Evolutionary conservation across 306 rosid genomes (phyloP), one percentile per base, ranked within the genome.

Genomic region (Datisca glomerata): DNA sequence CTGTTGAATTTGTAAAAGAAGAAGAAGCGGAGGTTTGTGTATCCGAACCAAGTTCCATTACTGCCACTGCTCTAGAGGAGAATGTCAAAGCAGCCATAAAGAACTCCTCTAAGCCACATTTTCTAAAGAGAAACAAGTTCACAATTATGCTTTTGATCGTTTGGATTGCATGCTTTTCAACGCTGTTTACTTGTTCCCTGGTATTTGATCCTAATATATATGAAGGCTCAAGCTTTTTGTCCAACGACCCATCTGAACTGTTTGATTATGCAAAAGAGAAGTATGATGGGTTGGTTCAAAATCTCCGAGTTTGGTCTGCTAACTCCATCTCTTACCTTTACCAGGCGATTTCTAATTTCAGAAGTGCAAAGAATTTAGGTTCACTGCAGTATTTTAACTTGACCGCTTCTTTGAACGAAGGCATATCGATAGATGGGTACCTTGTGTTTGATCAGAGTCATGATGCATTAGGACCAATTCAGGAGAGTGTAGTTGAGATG

Each of bases 371-470:
- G 49, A 24, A 10, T 25, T 20, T 14, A 38, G n/a, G n/a, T 29
- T 46, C 63, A 13, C 36, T 72, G 45, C 68, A 45, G 24, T 75
- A 60, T 21, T 69, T 24, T 53, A 86, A 86, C 74, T 51, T 78
- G 65, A 70, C 77, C 29, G 17, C 24, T 25, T 18, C 32, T 6
- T 38, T 66, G 71, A 24, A 21, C 0, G 72, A 55, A 15, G 53
- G 37, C 56, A 43, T 1, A 14, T 17, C 6, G 4, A 54, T 14
- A 41, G 11, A 45, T 49, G 73, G 64, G 18, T 62, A 23, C 38
- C 52, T 61, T 23, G 45, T 43, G 45, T 59, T 67, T 49, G 71
- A 53, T 49, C 56, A 6, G 2, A 40, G 21, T 28, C 15, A 40
- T 41, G 45, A 33, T 31, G n/a, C n/a, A 19, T 23, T 24, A 34